Evolutionary conservation across 441 rosid species (phyloP), one percentile per base, ranked within the genome.

Genomic region (Erodium texanum): DNA sequence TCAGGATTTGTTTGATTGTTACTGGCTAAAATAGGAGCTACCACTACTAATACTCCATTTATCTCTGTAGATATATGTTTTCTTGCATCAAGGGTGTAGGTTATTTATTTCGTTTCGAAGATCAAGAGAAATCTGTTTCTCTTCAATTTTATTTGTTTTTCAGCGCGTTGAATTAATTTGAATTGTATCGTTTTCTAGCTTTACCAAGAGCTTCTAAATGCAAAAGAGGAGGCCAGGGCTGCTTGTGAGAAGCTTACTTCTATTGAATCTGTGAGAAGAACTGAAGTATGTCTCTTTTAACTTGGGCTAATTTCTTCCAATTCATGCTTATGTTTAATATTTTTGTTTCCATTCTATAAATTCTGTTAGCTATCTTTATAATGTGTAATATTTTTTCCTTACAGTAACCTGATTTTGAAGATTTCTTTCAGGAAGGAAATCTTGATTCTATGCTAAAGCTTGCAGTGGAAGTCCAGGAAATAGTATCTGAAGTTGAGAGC

Each of bases 191-290:
- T 74, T 77, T 66, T 74, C 38, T 72, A 93, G 95, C 86, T 86
- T 29, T 78, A 72, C 65, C 77, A 84, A 76, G 93, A 89, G 80
- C 85, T 89, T 73, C 84, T 75, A 67, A 81, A 69, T 78, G 91
- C 93, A 70, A 69, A 68, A 71, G 86, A 84, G 72, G 88, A 89
- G 79, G 84, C 87, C 43, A 81, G 79, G 78, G 70, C 66, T 69
- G 89, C 87, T 76, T 69, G 62, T 67, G 88, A 84, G 79, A 80
- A 73, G 71, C 84, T 85, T 85, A 77, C 82, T 71, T 77, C 81
- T 36, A 36, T 66, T 70, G 86, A 78, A 71, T 77, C 72, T 76
- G 76, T 69, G 66, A 72, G 80, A 76, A 11, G 22, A 68, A 77
- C 14, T 75, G 75, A 83, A 73, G 86, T 86, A 80, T 62, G 82